These are phyloP conservation scores for Hypoxylon sp. DNA, from an alignment of 2,329 filamentous ascomycete genomes.

Conservation along the genomic window DNA sequence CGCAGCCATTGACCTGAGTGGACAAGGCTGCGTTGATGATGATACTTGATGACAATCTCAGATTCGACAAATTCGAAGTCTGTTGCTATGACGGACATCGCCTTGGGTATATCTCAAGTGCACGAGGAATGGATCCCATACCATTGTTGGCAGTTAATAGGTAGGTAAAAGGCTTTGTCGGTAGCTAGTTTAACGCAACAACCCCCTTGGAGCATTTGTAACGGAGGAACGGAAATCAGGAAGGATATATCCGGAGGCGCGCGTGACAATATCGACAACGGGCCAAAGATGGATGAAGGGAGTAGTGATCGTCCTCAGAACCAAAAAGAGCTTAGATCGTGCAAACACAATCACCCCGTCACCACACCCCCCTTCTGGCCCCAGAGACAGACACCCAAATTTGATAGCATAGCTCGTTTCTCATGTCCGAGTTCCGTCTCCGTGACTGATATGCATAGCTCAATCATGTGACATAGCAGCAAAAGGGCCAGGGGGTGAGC, in stretches of 20 bases:
- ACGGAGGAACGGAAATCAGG: slow-evolving; percentile 14
- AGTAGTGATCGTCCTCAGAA: slow-evolving; percentile 12
- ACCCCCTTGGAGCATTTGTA: slow-evolving; percentile 3
- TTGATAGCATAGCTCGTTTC: slow-evolving; percentile 28
- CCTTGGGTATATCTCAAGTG: slow-evolving; percentile 28
- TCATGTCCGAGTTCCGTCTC: neutral
- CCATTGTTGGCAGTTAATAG: slow-evolving; percentile 20
- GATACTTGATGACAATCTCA: slow-evolving; percentile 19
- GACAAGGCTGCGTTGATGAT: slow-evolving; percentile 13
- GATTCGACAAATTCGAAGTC: slow-evolving; percentile 12
- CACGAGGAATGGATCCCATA: slow-evolving; percentile 10
- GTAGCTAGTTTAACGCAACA: slow-evolving; percentile 14
- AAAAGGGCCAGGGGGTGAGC: neutral
- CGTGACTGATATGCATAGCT: slow-evolving; percentile 5
- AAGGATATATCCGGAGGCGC: slow-evolving; percentile 42
- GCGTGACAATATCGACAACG: slow-evolving; percentile 10
- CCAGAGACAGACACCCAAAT: slow-evolving; percentile 33
- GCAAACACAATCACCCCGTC: slow-evolving; percentile 33
- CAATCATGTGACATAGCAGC: neutral
- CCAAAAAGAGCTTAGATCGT: slow-evolving; percentile 39
- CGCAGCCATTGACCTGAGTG: slow-evolving; percentile 18
- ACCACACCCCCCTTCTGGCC: slow-evolving; percentile 3
- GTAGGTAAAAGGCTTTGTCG: slow-evolving; percentile 23
- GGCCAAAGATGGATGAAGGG: slow-evolving; percentile 35
- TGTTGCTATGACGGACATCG: slow-evolving; percentile 9